Evolutionary conservation across 208 protist species (phyloP), one percentile per base, ranked within the genome.

Genomic region (Acanthamoeba pearcei): DNA sequence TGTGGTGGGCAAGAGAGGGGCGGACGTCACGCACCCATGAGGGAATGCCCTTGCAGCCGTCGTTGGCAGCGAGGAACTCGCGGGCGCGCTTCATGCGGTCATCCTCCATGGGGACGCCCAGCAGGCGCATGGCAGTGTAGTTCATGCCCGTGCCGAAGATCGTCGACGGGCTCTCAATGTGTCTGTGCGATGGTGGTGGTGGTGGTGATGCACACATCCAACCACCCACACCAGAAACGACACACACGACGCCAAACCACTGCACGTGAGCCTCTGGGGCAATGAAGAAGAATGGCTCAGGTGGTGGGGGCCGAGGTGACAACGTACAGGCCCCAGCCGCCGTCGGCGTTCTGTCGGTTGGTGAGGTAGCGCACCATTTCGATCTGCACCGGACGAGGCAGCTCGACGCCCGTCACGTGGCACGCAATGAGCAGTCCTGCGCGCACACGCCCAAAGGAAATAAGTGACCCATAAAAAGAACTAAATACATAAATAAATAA

Each of bases 61-160:
- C 98, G 53, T 98, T 96, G 8, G 89, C 93, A 32, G 94, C 95
- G 46, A 99, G 98, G 97, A 98, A 99, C 83, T 76, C 62, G 19
- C 98, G 97, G 17, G 96, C 98, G n/a, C 95, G 80, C n/a, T 68
- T 74, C 38, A 96, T 94, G 72, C 97, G 93, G 66, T 96, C 35
- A 86, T 99, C 98, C 51, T 97, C 96, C 38, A 95, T 94, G 15
- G 97, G 64, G 32, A 99, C 97, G 6, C 99, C 99, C 62, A 99
- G 97, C 64, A 99, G 88, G 17, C 99, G 98, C 83, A 99, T 53
- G 19, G 98, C 95, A 17, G 99, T 97, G 97, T 99, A 99, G 96
- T 98, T 99, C 38, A 99, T 95, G 29, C 97, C 97, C 53, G 99
- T 99, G n/a, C 99, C 99, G 74, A 99, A 98, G 97, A 99, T 99